A percentile compares a stretch with the other conserved stretches of the same genome.
Conservation (phyloP, 306 rosid genomes). For the Cucurbita pepo region DNA sequence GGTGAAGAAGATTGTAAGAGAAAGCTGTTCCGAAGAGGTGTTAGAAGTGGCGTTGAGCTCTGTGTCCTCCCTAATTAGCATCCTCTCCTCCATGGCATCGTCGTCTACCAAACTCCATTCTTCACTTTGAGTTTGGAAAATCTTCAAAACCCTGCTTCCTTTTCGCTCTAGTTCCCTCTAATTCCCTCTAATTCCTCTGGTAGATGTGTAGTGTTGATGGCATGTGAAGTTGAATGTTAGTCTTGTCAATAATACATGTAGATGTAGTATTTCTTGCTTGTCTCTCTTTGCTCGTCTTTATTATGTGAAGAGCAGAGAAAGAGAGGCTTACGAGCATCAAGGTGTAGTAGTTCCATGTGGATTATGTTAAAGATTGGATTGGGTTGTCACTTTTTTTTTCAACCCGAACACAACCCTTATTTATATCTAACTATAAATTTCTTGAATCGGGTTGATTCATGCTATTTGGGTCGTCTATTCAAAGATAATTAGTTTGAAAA, state of each 20-base stretch:
- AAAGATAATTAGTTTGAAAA: too few relatives aligned
- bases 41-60: constrained; percentile 1
- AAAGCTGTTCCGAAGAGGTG: constrained; percentile 9
- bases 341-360: background rate
- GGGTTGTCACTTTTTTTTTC: too few relatives aligned
- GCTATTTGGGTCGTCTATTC: too few relatives aligned
- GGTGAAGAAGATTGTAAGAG: constrained; percentile 8
- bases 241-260: background rate
- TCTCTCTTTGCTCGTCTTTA: background rate
- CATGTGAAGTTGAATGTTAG: background rate
- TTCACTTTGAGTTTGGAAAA: background rate
- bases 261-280: background rate
- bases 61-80: background rate
- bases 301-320: background rate
- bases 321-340: background rate
- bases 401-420: too few relatives aligned
- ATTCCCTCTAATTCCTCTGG: background rate
- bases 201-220: background rate
- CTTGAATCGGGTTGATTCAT: too few relatives aligned
- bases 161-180: background rate
- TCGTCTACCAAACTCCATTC: background rate
- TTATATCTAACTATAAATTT: too few relatives aligned
- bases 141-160: background rate
- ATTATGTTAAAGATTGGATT: too few relatives aligned
- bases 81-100: background rate